These are phyloP conservation scores for Penicillium aurantiogriseum DNA, from an alignment of 2,329 filamentous ascomycete species.

Conservation along the genomic window DNA sequence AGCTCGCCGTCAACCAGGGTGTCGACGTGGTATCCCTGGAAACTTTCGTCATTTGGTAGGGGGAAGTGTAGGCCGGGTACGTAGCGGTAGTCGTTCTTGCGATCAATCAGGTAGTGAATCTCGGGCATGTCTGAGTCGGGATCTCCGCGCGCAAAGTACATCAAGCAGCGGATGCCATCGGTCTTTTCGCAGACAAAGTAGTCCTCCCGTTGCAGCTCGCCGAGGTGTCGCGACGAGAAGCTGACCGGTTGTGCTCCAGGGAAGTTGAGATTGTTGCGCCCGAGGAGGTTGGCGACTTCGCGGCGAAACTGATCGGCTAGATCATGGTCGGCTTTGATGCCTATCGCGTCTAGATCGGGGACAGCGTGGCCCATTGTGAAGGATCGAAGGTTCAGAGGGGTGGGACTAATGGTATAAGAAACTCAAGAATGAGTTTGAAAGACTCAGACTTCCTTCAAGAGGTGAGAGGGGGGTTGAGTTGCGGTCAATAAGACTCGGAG, in stretches of 20 bases:
- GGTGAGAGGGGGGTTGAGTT: not conserved
- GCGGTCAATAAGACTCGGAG: conserved; percentile 7
- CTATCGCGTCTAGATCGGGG: conserved; percentile 47
- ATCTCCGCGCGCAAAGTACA: conserved; percentile 69
- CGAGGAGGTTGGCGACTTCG: conserved; percentile 74
- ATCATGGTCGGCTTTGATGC: conserved; percentile 63
- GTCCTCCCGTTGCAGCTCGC: conserved; percentile 77
- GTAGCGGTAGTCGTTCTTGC: conserved; percentile 95
- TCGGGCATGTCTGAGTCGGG: conserved; percentile 61
- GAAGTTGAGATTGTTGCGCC: conserved; percentile 66
- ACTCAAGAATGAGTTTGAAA: not conserved
- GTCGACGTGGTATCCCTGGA: conserved; percentile 67
- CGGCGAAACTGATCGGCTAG: conserved; percentile 63
- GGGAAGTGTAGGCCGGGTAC: conserved; percentile 81
- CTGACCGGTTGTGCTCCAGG: conserved; percentile 93
- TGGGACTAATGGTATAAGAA: too few species aligned
- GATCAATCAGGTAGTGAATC: conserved; percentile 89
- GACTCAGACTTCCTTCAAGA: conserved; percentile 1
- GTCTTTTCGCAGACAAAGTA: conserved; percentile 99
- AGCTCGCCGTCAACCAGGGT: conserved; percentile 93
- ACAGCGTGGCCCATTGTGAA: conserved; percentile 40
- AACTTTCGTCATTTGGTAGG: conserved; percentile 59
- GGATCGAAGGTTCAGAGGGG: not conserved
- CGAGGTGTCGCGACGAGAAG: conserved; percentile 76
- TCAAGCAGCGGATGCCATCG: conserved; percentile 90